A percentile compares a stretch with the other conserved stretches of the same genome.
These are phyloP conservation scores for Candolleomyces eurysporus DNA, from an alignment of 768 basidiomycete genomes.

Conservation along the genomic window DNA sequence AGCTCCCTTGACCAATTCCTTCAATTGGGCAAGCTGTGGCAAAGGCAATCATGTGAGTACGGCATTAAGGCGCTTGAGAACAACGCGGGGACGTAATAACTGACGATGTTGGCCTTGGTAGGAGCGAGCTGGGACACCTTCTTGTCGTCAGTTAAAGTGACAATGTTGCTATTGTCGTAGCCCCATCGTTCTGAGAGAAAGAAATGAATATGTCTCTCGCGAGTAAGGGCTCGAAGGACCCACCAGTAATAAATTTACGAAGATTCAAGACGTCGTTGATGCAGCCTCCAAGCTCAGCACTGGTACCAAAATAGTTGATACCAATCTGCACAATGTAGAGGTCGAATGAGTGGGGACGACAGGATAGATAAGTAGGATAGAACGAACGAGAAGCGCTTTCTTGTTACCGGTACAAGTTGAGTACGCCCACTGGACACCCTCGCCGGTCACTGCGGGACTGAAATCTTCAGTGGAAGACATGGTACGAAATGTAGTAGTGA, in stretches of 20 bases:
- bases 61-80: not conserved
- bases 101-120: conserved; percentile 1
- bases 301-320: conserved; percentile 2
- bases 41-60: too few species aligned
- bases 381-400: conserved; percentile 1
- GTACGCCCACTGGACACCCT: conserved; percentile 4
- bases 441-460: not conserved
- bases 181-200: not conserved
- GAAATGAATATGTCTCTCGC: not conserved
- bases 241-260: conserved; percentile 4
- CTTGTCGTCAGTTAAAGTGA: not conserved
- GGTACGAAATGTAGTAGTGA: not conserved
- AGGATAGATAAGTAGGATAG: not conserved
- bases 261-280: conserved; percentile 3
- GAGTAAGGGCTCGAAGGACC: not conserved
- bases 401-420: not conserved
- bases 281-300: not conserved
- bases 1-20: not conserved
- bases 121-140: not conserved
- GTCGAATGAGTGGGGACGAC: not conserved
- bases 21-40: not conserved
- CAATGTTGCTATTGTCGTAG: not conserved
- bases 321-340: not conserved
- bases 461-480: not conserved
- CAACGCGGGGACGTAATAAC: not conserved